Conservation (phyloP, 2,329 filamentous ascomycete genomes). For the Colletotrichum paranaense region DNA sequence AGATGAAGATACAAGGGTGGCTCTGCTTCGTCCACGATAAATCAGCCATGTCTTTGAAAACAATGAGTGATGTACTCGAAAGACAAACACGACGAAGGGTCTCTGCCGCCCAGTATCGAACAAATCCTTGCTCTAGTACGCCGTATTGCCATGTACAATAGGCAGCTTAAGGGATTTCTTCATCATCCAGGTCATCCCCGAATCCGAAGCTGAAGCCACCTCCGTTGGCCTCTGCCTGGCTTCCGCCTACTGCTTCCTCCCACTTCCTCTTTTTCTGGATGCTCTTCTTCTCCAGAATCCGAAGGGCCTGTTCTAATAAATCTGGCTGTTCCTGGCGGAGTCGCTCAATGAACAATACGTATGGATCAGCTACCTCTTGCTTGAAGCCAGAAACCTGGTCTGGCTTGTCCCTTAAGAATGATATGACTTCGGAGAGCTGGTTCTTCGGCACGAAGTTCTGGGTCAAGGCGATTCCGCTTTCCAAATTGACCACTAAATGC, state of each 20-base stretch:
- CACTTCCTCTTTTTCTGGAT: conserved; percentile 83
- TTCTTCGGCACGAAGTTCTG: conserved; percentile 91
- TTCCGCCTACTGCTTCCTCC: conserved; percentile 77
- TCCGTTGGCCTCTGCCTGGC: conserved; percentile 46
- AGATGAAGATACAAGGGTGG: neutral
- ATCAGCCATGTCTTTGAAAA: neutral
- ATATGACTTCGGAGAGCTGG: conserved; percentile 79
- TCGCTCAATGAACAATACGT: conserved; percentile 77
- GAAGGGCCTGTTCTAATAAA: conserved; percentile 73
- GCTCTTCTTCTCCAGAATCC: conserved; percentile 71
- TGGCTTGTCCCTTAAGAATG: conserved; percentile 83
- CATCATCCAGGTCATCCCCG: conserved; percentile 59
- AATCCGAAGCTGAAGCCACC: conserved; percentile 67
- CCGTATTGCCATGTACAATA: neutral
- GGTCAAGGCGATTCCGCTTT: conserved; percentile 86
- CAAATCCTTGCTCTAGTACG: neutral
- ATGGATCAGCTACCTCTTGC: conserved; percentile 77
- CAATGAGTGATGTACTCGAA: neutral
- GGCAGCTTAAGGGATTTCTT: conserved; percentile 40
- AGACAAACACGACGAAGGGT: neutral
- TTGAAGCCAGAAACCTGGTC: conserved; percentile 91
- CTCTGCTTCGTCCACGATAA: neutral
- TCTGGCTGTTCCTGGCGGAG: conserved; percentile 73
- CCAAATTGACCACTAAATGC: conserved; percentile 93
- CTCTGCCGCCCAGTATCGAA: neutral